These are phyloP conservation scores for Neurospora sp. DNA, from an alignment of 495 filamentous ascomycete species.

Conservation along the genomic window DNA sequence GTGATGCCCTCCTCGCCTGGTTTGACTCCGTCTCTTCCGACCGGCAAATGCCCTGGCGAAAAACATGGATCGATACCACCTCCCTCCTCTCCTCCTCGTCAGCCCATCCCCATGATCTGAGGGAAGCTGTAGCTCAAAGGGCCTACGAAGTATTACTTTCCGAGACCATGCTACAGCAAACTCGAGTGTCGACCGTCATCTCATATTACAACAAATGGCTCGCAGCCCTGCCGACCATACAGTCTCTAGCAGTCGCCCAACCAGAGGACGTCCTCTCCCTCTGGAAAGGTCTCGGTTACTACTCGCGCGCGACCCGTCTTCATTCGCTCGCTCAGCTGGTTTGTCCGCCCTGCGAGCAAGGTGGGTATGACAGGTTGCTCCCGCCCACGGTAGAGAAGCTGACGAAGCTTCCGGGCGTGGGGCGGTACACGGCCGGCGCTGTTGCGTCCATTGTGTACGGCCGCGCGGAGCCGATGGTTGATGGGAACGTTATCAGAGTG, in stretches of 20 bases:
- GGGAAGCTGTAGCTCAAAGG: constrained; percentile 21
- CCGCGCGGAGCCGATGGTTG: constrained; percentile 32
- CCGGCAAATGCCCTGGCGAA: constrained; percentile 40
- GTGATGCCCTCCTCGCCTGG: constrained; percentile 28
- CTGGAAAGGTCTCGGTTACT: constrained; percentile 38
- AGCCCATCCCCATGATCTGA: neutral
- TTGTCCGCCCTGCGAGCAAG: constrained; percentile 10
- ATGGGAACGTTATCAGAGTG: constrained; percentile 39
- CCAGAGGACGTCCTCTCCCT: constrained; percentile 27
- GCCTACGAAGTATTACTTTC: constrained; percentile 43
- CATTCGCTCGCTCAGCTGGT: constrained; percentile 28
- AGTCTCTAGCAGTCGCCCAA: constrained; percentile 23
- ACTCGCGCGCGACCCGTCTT: constrained; percentile 31
- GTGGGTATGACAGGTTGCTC: constrained; percentile 14
- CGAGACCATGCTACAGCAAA: constrained; percentile 43
- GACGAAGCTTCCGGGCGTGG: constrained; percentile 31
- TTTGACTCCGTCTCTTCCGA: constrained; percentile 22
- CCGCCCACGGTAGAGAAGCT: constrained; percentile 22
- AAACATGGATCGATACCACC: constrained; percentile 27
- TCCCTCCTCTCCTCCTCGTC: constrained; percentile 1
- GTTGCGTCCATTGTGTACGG: constrained; percentile 39
- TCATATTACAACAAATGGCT: constrained; percentile 39
- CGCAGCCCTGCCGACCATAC: constrained; percentile 29
- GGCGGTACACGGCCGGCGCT: constrained; percentile 37
- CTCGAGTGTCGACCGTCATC: constrained; percentile 34